phyloP scores from a whole-genome alignment of 805 yeast genomes.

The Ogataea ramenticola region DNA sequence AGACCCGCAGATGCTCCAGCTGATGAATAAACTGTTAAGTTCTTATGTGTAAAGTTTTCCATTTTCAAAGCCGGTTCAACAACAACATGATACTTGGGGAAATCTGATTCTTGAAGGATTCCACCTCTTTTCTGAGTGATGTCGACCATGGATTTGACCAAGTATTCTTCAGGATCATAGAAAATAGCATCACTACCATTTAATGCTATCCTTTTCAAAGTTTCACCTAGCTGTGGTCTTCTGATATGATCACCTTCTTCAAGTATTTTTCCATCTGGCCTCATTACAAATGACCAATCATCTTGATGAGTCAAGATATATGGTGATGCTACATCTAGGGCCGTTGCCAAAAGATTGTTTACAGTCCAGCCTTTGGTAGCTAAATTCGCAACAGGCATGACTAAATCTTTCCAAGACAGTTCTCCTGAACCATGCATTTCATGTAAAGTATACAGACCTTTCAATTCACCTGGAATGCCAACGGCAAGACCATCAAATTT shows the following conservation, averaged over 20 bases:
- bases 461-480: conserved; percentile 87
- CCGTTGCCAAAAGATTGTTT: conserved; percentile 33
- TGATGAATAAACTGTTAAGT: conserved; percentile 40
- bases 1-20: conserved; percentile 81
- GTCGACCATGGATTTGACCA: conserved; percentile 53
- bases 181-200: conserved; percentile 74
- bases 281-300: conserved; percentile 53
- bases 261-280: conserved; percentile 24
- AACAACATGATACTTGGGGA: conserved; percentile 49
- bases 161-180: conserved; percentile 75
- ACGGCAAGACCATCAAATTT: conserved; percentile 82
- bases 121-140: conserved; percentile 57
- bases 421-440: conserved; percentile 62
- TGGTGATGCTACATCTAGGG: conserved; percentile 32
- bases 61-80: conserved; percentile 39
- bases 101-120: conserved; percentile 56
- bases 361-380: conserved; percentile 61
- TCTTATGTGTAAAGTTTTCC: conserved; percentile 19
- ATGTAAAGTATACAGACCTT: conserved; percentile 66
- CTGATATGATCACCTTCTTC: conserved; percentile 51
- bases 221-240: conserved; percentile 58
- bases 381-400: conserved; percentile 67
- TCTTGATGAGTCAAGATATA: conserved; percentile 24
- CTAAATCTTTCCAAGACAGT: conserved; percentile 62
- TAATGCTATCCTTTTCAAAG: conserved; percentile 60